Evolutionary conservation across 345 rosid species (phyloP).

Genomic region (Salix udensis): DNA sequence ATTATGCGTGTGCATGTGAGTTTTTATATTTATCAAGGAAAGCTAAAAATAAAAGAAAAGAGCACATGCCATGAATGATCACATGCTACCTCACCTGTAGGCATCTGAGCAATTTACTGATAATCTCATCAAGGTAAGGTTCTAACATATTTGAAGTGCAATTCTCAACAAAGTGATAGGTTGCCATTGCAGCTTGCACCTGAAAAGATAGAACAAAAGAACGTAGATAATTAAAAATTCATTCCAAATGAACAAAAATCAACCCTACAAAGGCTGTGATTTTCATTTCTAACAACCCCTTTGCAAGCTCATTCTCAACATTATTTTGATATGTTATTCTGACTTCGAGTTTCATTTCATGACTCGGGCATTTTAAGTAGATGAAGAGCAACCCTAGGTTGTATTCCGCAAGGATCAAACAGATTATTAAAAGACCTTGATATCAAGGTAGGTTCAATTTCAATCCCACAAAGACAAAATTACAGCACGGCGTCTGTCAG

Average conservation of each 20-base stretch:
- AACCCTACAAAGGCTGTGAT: not conserved
- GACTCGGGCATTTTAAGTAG: not conserved
- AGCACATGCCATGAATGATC: not conserved
- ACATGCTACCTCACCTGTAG: not conserved
- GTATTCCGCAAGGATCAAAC: not conserved
- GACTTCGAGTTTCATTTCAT: not conserved
- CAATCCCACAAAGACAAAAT: not conserved
- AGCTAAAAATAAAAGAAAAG: not conserved
- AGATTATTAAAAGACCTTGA: too few relatives aligned
- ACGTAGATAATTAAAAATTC: not conserved
- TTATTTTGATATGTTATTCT: not conserved
- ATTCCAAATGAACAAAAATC: not conserved
- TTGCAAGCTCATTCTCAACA: not conserved
- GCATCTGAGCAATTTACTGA: constrained; percentile 1
- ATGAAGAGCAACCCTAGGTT: not conserved
- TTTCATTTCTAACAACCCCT: not conserved
- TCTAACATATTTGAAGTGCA: constrained; percentile 6
- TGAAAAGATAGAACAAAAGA: not conserved
- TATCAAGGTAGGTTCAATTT: not conserved
- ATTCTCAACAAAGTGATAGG: not conserved
- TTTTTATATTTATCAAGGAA: not conserved
- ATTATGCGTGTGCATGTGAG: not conserved
- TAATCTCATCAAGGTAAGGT: constrained; percentile 8
- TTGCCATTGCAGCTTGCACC: not conserved
- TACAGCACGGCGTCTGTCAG: not conserved